phyloP scores from a whole-genome alignment of 1,284 basidiomycete genomes.

The Fereydounia khargensis region DNA sequence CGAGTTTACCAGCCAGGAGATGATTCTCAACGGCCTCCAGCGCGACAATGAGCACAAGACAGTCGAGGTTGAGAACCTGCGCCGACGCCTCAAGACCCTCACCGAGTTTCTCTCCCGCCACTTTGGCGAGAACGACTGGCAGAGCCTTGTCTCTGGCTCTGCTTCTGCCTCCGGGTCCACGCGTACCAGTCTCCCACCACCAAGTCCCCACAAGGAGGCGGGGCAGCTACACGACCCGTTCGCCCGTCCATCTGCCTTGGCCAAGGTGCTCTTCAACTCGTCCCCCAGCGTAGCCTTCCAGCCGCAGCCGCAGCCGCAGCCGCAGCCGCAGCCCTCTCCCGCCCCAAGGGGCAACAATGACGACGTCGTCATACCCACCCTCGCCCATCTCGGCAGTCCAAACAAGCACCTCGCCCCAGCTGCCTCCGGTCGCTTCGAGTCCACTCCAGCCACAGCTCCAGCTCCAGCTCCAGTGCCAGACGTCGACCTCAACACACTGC shows the following conservation, averaged over 20 bases:
- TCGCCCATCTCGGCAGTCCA: conserved; percentile 22
- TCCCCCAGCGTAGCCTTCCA: no score
- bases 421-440: conserved; percentile 1
- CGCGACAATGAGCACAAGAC: conserved; percentile 49
- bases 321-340: conserved; percentile 15
- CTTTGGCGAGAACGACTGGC: conserved; percentile 40
- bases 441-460: no score
- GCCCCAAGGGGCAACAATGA: conserved; percentile 34
- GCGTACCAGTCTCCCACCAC: not conserved
- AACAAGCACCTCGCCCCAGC: conserved; percentile 14
- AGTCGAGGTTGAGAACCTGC: conserved; percentile 37
- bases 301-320: no score
- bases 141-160: conserved; percentile 26
- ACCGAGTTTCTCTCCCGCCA: conserved; percentile 32
- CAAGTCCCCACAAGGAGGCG: conserved; percentile 21
- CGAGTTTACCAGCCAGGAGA: conserved; percentile 45
- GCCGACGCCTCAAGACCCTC: conserved; percentile 36
- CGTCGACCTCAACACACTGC: conserved; percentile 16
- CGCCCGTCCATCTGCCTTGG: no score
- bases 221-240: conserved; percentile 5
- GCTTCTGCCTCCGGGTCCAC: not conserved
- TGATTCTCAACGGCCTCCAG: conserved; percentile 47
- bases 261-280: no score
- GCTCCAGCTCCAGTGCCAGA: not conserved
- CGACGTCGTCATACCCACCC: conserved; percentile 27